Conservation (phyloP, 805 yeast species). For the Starmerella potacharoeniae region DNA sequence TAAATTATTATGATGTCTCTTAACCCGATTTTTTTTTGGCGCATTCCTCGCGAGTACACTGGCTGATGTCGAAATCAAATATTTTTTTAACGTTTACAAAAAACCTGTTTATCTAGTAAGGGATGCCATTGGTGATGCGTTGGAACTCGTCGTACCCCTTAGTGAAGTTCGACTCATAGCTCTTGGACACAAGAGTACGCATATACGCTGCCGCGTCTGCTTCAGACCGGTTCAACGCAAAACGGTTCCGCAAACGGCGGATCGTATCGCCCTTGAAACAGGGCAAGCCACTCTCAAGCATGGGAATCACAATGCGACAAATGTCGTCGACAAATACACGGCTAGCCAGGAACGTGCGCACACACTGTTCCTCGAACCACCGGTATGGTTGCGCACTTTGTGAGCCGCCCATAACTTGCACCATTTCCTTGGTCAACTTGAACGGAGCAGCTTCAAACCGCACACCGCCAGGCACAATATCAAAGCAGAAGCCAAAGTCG, state of each 20-base stretch:
- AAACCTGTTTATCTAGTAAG: conserved; percentile 41
- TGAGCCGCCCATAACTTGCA: conserved; percentile 88
- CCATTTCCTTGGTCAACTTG: conserved; percentile 93
- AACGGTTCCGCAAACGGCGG: conserved; percentile 61
- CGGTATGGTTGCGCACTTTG: conserved; percentile 71
- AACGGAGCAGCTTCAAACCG: conserved; percentile 97
- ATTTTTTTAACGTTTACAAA: not conserved
- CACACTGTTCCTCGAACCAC: conserved; percentile 92
- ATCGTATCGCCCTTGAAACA: conserved; percentile 86
- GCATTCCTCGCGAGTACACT: not conserved
- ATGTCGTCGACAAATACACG: conserved; percentile 81
- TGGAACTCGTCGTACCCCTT: conserved; percentile 97
- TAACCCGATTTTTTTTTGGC: not conserved
- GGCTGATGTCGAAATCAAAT: no score
- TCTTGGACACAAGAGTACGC: conserved; percentile 62
- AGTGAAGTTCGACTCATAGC: conserved; percentile 80
- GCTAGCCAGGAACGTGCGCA: conserved; percentile 80
- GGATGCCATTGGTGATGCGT: conserved; percentile 91
- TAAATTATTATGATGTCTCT: no score
- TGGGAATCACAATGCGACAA: conserved; percentile 74
- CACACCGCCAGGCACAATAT: conserved; percentile 98
- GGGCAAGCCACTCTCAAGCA: conserved; percentile 92
- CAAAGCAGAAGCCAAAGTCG: conserved; percentile 97
- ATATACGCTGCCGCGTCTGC: conserved; percentile 74
- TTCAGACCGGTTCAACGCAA: conserved; percentile 70